Conservation (phyloP, 768 basidiomycete genomes). For the Termitomyces sp. region DNA sequence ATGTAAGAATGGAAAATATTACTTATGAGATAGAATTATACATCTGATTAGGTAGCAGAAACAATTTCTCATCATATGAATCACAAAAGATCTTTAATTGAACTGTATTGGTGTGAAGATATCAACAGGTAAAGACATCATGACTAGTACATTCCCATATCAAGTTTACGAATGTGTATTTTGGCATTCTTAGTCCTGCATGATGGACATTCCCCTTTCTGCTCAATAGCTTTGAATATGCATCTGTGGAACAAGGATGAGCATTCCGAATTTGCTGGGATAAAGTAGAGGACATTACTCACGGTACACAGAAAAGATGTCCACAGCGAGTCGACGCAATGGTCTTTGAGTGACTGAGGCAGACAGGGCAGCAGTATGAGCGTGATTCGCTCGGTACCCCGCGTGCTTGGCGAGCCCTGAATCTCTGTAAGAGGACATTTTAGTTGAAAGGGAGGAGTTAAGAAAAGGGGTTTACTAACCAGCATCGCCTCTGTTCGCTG, state of each 20-base stretch:
- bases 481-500: constrained; percentile 8
- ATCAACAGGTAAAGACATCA: neutral
- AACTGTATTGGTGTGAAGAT: neutral
- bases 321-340: constrained; percentile 9
- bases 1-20: too few relatives aligned
- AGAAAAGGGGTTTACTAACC: constrained; percentile 6
- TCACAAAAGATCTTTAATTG: neutral
- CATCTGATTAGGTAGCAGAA: too few relatives aligned
- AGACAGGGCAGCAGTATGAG: constrained; percentile 9
- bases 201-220: constrained; percentile 7
- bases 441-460: neutral
- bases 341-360: constrained; percentile 1
- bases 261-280: too few relatives aligned
- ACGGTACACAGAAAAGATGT: constrained; percentile 11
- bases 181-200: constrained; percentile 4
- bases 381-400: neutral
- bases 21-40: too few relatives aligned
- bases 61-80: too few relatives aligned
- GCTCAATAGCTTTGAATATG: constrained; percentile 8
- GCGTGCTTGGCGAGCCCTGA: constrained; percentile 6
- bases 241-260: neutral
- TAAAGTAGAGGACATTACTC: neutral
- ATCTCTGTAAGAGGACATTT: neutral
- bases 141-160: constrained; percentile 5
- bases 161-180: constrained; percentile 8